Conservation (phyloP, 805 yeast genomes). For the Zygoascus tannicola region DNA sequence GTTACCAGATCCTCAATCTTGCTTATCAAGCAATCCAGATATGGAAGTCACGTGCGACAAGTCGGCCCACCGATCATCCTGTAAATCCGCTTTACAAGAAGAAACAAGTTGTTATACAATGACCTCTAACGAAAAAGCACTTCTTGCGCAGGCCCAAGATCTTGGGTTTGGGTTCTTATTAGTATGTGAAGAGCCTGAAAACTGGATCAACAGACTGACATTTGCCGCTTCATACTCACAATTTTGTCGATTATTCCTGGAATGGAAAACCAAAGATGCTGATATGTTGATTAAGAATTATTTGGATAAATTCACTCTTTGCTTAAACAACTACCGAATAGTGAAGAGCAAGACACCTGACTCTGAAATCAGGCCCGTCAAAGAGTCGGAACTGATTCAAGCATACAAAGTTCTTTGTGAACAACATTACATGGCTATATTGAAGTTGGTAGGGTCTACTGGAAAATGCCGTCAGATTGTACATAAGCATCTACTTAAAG, state of each 20-base stretch:
- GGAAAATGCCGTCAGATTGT: slow-evolving; percentile 1
- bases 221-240: slow-evolving; percentile 14
- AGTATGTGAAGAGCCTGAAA: slow-evolving; percentile 13
- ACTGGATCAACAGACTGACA: slow-evolving; percentile 12
- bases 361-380: not conserved
- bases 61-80: too few species aligned
- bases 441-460: not conserved
- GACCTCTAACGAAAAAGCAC: too few species aligned
- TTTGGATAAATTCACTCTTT: not conserved
- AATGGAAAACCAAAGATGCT: slow-evolving; percentile 15
- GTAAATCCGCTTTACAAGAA: too few species aligned
- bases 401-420: not conserved
- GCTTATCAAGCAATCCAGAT: too few species aligned
- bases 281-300: slow-evolving; percentile 5
- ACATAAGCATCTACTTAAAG: not conserved
- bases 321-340: not conserved
- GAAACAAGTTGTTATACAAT: too few species aligned
- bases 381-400: not conserved
- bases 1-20: too few species aligned
- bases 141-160: not conserved
- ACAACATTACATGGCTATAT: slow-evolving; percentile 1
- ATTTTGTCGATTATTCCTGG: slow-evolving; percentile 12
- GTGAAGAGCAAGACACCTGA: not conserved
- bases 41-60: too few species aligned
- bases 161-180: slow-evolving; percentile 12